phyloP scores from a whole-genome alignment of 2,329 filamentous ascomycete species.

The Capronia coronata region DNA sequence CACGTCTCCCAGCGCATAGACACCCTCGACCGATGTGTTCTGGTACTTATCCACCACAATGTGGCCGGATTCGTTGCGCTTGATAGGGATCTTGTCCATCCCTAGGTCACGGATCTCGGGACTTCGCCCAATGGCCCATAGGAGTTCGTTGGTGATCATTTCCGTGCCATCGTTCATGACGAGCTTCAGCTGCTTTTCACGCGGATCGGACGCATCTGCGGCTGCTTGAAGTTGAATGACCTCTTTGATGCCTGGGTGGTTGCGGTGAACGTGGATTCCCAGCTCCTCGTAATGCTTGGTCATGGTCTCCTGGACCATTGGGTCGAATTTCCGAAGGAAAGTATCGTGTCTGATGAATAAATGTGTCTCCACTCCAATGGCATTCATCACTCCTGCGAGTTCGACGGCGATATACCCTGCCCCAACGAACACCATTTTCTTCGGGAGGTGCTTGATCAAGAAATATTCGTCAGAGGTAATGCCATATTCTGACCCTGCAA shows the following conservation, averaged over 20 bases:
- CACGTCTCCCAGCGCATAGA: conserved; percentile 48
- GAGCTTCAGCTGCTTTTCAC: conserved; percentile 43
- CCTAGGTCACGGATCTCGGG: conserved; percentile 42
- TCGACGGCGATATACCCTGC: conserved; percentile 49
- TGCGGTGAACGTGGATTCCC: conserved; percentile 44
- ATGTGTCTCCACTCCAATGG: conserved; percentile 46
- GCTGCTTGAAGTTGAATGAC: conserved; percentile 37
- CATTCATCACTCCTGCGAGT: conserved; percentile 46
- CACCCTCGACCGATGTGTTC: conserved; percentile 43
- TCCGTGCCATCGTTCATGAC: conserved; percentile 40
- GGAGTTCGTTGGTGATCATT: conserved; percentile 44
- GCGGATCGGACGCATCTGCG: conserved; percentile 40
- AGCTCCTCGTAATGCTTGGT: conserved; percentile 46
- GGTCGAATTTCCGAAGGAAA: conserved; percentile 48
- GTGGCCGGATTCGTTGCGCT: conserved; percentile 37
- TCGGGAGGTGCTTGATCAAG: conserved; percentile 45
- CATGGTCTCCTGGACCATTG: conserved; percentile 48
- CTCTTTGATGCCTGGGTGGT: conserved; percentile 44
- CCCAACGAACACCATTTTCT: conserved; percentile 46
- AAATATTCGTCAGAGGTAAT: conserved; percentile 50
- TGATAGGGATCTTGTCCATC: conserved; percentile 39
- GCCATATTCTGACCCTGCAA: conserved; percentile 44
- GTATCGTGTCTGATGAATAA: conserved; percentile 46
- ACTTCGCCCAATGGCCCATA: conserved; percentile 46
- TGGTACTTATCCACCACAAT: conserved; percentile 46